Conservation (phyloP, 2,329 filamentous ascomycete genomes). For the Penicillium sp. region DNA sequence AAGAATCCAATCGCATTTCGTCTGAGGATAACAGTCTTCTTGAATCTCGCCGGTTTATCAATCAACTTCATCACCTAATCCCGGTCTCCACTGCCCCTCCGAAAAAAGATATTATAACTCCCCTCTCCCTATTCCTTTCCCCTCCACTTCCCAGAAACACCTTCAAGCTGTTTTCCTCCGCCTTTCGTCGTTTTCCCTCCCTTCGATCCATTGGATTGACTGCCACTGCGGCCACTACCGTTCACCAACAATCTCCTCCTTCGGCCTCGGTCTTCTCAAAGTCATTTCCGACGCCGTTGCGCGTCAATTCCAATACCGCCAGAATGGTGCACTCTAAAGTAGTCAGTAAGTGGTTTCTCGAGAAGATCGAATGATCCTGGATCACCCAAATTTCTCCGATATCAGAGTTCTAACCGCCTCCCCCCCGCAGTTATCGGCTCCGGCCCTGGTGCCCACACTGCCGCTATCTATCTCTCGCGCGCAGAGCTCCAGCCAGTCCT, state of each 20-base stretch:
- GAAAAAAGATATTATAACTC: conserved; percentile 10
- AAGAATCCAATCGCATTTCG: conserved; percentile 4
- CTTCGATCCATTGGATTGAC: conserved; percentile 72
- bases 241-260: conserved; percentile 58
- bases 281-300: conserved; percentile 38
- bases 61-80: conserved; percentile 12
- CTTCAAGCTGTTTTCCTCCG: conserved; percentile 91
- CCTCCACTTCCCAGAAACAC: conserved; percentile 32
- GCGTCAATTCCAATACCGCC: conserved; percentile 38
- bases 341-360: conserved; percentile 64
- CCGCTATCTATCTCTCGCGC: conserved; percentile 91
- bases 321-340: conserved; percentile 88
- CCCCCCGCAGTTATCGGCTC: conserved; percentile 70
- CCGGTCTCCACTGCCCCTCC: conserved; percentile 19
- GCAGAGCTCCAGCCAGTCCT: conserved; percentile 92
- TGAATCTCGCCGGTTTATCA: conserved; percentile 15
- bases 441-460: conserved; percentile 94
- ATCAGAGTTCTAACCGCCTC: conserved; percentile 15
- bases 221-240: conserved; percentile 67
- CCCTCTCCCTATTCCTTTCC: conserved; percentile 7
- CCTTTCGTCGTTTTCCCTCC: conserved; percentile 63
- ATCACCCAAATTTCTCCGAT: neutral
- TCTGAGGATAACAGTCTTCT: conserved; percentile 4
- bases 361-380: conserved; percentile 13
- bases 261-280: conserved; percentile 36